Evolutionary conservation across 352 stramenopile genomes (phyloP), one percentile per base, ranked within the genome.

Genomic region (Pilasporangium apinafurcum): DNA sequence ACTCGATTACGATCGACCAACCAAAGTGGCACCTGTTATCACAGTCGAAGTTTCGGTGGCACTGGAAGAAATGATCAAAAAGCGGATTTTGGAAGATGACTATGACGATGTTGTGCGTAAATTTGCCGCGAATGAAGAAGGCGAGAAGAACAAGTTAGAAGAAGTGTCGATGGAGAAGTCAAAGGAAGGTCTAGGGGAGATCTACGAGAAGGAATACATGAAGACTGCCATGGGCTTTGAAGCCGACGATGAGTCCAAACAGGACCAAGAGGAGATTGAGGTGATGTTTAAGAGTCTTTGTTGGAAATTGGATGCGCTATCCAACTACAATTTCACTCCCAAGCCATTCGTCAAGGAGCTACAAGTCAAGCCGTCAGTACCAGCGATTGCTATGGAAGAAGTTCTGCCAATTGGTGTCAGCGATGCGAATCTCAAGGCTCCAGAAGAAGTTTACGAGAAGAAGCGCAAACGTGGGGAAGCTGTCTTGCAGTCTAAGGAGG

Each of bases 131-230:
- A 89, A 91, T 45, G 77, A 92, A 48, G 51, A 71, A 37, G 72
- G 77, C 39, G 50, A 70, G 50, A 86, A 92, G 58, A 78, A 83
- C 8, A 94, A 97, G 56, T 62, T 97, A 26, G 82, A 89, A 27
- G 90, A 98, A 34, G 84, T 98, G 37, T 96, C 87, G 14, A 94
- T 91, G 78, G 84, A 96, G 62, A 96, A 96, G 56, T 86, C 68
- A 26, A 94, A 88, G 62, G 68, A 95, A 38, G 86, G 88, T 37
- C 67, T 97, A 22, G 92, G 92, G 7, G 92, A 98, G 53, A 80
- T 98, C 37, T 98, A 98, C 59, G 92, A 97, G 57, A 90, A 95
- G 42, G 92, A 98, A 63, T 98, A 97, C 64, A 84, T 97, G 59
- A 97, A 98, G 72, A 96, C 86, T 6, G 84, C 86, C 4, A 84